Evolutionary conservation across 2,329 filamentous ascomycete genomes (phyloP).

Genomic region (Pseudogymnoascus sp.): DNA sequence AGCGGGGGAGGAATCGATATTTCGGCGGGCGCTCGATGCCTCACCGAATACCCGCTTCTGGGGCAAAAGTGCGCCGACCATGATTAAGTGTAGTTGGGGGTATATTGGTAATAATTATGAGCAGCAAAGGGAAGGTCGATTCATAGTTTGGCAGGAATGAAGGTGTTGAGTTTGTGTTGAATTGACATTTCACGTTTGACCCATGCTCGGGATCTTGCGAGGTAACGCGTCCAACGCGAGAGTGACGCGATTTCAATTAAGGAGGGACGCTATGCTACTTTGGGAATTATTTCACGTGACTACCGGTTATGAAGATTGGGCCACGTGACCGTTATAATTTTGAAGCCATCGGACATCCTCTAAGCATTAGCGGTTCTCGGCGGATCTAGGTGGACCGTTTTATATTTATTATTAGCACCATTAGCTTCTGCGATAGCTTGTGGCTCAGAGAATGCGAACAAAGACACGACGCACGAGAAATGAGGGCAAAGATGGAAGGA

Average conservation of each 20-base stretch:
- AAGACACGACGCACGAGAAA: neutral
- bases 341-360: too few relatives aligned
- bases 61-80: slow-evolving; percentile 40
- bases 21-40: slow-evolving; percentile 54
- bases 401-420: neutral
- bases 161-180: neutral
- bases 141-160: neutral
- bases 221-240: slow-evolving; percentile 7
- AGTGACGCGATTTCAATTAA: slow-evolving; percentile 8
- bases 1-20: slow-evolving; percentile 47
- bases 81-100: slow-evolving; percentile 12
- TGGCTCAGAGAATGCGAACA: too few relatives aligned
- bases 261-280: neutral
- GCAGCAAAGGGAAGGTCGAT: neutral
- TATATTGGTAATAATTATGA: neutral
- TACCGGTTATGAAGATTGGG: too few relatives aligned
- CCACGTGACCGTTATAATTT: too few relatives aligned
- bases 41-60: slow-evolving; percentile 69
- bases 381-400: neutral
- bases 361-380: too few relatives aligned
- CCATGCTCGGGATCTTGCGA: neutral
- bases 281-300: neutral
- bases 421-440: too few relatives aligned
- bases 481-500: neutral
- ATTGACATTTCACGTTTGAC: neutral